phyloP scores from a whole-genome alignment of 768 basidiomycete genomes.

The Daedalea quercina region DNA sequence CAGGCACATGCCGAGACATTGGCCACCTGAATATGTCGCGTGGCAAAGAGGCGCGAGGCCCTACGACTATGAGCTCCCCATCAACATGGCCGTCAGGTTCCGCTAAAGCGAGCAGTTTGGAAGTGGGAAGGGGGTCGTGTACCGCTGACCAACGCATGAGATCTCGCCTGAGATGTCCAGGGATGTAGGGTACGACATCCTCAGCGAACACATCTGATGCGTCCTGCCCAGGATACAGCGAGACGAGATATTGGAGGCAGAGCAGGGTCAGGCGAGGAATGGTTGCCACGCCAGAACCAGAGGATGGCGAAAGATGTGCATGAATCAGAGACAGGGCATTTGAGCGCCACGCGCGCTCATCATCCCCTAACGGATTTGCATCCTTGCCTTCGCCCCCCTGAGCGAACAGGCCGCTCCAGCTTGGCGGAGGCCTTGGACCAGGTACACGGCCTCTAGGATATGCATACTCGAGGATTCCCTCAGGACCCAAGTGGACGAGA shows the following conservation, averaged over 20 bases:
- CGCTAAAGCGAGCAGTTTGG: slow-evolving; percentile 45
- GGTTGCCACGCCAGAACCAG: slow-evolving; percentile 2
- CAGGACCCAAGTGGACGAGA: slow-evolving; percentile 3
- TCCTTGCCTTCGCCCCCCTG: slow-evolving; percentile 11
- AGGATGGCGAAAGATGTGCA: slow-evolving; percentile 22
- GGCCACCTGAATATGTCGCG: slow-evolving; percentile 33
- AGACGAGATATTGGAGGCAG: slow-evolving; percentile 48
- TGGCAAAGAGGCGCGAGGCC: slow-evolving; percentile 40
- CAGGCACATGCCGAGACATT: background rate
- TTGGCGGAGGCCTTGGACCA: slow-evolving; percentile 37
- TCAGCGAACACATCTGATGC: slow-evolving; percentile 35
- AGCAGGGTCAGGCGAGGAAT: slow-evolving; percentile 49
- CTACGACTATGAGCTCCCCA: slow-evolving; percentile 61
- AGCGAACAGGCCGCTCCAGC: slow-evolving; percentile 38
- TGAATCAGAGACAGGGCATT: slow-evolving; percentile 51
- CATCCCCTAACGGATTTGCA: slow-evolving; percentile 20
- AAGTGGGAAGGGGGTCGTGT: slow-evolving; percentile 44
- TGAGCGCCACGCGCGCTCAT: slow-evolving; percentile 39
- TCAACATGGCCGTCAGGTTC: slow-evolving; percentile 45
- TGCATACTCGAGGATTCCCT: slow-evolving; percentile 13
- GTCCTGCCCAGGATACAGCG: slow-evolving; percentile 22
- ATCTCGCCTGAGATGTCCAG: slow-evolving; percentile 50
- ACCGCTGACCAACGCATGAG: slow-evolving; percentile 55
- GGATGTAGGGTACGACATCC: slow-evolving; percentile 43
- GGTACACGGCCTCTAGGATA: slow-evolving; percentile 18